Percentiles rank a stretch among this genome's conserved stretches.
phyloP scores from a whole-genome alignment of 495 filamentous ascomycete genomes.

The Penicillium samsonianum region DNA sequence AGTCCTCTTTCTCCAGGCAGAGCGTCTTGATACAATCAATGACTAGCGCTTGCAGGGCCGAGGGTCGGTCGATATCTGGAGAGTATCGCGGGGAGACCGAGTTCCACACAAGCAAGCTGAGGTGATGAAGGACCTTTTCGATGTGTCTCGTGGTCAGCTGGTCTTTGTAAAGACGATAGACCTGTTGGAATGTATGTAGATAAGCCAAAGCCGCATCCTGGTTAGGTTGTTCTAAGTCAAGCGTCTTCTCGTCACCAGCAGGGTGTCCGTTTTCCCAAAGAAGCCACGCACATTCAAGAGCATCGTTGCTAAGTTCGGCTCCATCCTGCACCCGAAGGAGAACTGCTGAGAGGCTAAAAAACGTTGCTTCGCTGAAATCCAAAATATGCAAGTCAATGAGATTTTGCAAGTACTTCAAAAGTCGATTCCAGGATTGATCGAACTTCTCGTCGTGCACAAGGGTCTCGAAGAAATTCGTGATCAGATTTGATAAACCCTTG shows the following conservation, averaged over 20 bases:
- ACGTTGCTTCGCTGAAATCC: slow-evolving; percentile 72
- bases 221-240: slow-evolving; percentile 55
- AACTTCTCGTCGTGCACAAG: slow-evolving; percentile 59
- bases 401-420: slow-evolving; percentile 63
- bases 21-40: slow-evolving; percentile 71
- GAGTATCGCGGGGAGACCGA: slow-evolving; percentile 78
- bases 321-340: slow-evolving; percentile 55
- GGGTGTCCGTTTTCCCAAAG: slow-evolving; percentile 70
- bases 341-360: slow-evolving; percentile 65
- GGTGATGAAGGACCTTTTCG: slow-evolving; percentile 51
- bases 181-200: slow-evolving; percentile 69
- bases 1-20: slow-evolving; percentile 64
- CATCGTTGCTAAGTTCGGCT: slow-evolving; percentile 54
- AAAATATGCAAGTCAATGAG: slow-evolving; percentile 61
- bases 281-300: slow-evolving; percentile 66
- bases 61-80: slow-evolving; percentile 81
- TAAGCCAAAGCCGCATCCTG: slow-evolving; percentile 80
- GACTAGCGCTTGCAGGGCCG: slow-evolving; percentile 72
- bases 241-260: slow-evolving; percentile 47
- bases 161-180: slow-evolving; percentile 76
- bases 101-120: slow-evolving; percentile 62
- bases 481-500: slow-evolving; percentile 65
- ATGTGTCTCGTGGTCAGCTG: slow-evolving; percentile 62
- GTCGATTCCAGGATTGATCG: slow-evolving; percentile 64
- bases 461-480: slow-evolving; percentile 66